Percentiles rank a stretch among this genome's conserved stretches.
Evolutionary conservation across 2,329 filamentous ascomycete genomes (phyloP).

Genomic region (Nakataea oryzae): DNA sequence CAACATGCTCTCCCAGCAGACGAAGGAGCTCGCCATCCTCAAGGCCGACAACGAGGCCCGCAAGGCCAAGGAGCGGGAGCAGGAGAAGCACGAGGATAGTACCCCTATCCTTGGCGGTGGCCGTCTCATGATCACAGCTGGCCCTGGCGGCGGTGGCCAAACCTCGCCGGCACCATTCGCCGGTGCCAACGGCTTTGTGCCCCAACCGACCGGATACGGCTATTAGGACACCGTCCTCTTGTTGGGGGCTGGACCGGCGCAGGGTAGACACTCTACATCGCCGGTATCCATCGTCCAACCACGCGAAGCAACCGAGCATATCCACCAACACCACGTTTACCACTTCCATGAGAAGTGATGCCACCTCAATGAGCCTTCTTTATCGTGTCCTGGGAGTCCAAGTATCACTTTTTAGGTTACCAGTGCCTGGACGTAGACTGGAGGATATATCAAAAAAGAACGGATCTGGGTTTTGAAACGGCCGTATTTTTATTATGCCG

Average conservation of each 20-base stretch:
- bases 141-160: constrained; percentile 47
- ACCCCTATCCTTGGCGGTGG: constrained; percentile 84
- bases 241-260: not conserved
- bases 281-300: not conserved
- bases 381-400: too few species aligned
- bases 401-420: too few species aligned
- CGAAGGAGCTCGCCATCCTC: constrained; percentile 69
- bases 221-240: constrained; percentile 28
- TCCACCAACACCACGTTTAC: not conserved
- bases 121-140: constrained; percentile 92
- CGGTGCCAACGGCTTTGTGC: constrained; percentile 79
- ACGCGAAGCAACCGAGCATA: not conserved
- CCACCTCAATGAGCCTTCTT: not conserved
- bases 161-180: constrained; percentile 59
- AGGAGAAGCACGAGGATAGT: constrained; percentile 79
- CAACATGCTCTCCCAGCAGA: constrained; percentile 90
- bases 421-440: too few species aligned
- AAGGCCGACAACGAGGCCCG: constrained; percentile 87
- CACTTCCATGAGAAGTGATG: too few species aligned
- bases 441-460: too few species aligned
- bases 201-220: constrained; percentile 75
- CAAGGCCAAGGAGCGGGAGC: constrained; percentile 25
- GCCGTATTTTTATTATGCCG: too few species aligned
- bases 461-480: too few species aligned
- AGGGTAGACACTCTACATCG: too few species aligned